Evolutionary conservation across 1,284 basidiomycete genomes (phyloP).

Genomic region (Sphaerobolus stellatus): DNA sequence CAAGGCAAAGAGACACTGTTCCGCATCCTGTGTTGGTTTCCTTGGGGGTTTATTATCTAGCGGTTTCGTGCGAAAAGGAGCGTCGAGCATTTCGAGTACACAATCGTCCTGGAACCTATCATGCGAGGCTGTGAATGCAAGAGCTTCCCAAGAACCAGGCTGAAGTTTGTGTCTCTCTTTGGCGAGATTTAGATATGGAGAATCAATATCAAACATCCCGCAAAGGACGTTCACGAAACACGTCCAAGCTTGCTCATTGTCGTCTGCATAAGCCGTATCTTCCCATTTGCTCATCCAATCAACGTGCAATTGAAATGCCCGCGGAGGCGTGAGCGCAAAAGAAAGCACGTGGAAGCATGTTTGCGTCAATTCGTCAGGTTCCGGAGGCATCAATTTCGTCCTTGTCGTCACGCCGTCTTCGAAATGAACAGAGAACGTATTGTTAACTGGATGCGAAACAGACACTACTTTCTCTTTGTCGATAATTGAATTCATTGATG

Average conservation of each 20-base stretch:
- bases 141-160: constrained; percentile 29
- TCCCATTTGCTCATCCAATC: constrained; percentile 61
- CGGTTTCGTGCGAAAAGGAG: background rate
- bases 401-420: constrained; percentile 47
- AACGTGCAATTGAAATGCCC: constrained; percentile 52
- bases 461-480: constrained; percentile 34
- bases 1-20: constrained; percentile 53
- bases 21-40: constrained; percentile 7
- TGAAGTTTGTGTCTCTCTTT: constrained; percentile 17
- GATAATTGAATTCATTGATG: constrained; percentile 15
- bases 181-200: constrained; percentile 16
- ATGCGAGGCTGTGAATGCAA: constrained; percentile 41
- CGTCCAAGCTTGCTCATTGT: constrained; percentile 53
- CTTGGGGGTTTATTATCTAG: background rate
- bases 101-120: constrained; percentile 37
- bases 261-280: constrained; percentile 36
- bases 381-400: constrained; percentile 49
- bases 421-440: constrained; percentile 47
- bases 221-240: constrained; percentile 54
- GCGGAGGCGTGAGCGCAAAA: constrained; percentile 35
- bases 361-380: constrained; percentile 51
- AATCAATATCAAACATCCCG: constrained; percentile 45
- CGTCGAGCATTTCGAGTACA: constrained; percentile 3
- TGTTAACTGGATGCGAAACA: constrained; percentile 43
- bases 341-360: constrained; percentile 64